These are phyloP conservation scores for Rhinocladiella similis DNA, from an alignment of 2,329 filamentous ascomycete genomes.

Conservation along the genomic window DNA sequence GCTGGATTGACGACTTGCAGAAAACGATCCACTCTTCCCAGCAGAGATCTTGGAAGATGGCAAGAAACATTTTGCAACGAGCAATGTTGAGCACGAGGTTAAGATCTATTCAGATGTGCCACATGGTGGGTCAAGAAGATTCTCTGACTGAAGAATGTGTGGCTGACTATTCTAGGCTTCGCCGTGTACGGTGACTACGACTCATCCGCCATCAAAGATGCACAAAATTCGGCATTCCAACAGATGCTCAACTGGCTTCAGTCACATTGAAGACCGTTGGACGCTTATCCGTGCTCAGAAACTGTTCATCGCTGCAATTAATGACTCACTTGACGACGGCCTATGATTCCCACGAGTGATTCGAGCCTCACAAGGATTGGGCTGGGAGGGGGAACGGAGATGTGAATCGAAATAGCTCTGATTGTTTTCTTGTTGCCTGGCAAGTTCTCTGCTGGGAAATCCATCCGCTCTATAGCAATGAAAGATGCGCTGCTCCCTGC, in stretches of 20 bases:
- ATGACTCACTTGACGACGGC: background rate
- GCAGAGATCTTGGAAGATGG: slow-evolving; percentile 30
- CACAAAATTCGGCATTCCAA: slow-evolving; percentile 27
- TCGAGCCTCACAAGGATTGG: too few relatives aligned
- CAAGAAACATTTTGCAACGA: slow-evolving; percentile 26
- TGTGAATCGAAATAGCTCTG: background rate
- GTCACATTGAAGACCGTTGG: slow-evolving; percentile 12
- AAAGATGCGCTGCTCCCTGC: slow-evolving; percentile 4
- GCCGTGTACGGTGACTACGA: slow-evolving; percentile 31
- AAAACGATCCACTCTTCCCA: slow-evolving; percentile 31
- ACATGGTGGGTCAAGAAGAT: slow-evolving; percentile 23
- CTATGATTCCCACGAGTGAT: background rate
- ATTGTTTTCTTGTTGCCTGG: background rate
- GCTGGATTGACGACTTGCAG: slow-evolving; percentile 7
- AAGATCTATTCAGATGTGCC: slow-evolving; percentile 29
- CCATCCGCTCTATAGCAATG: slow-evolving; percentile 6
- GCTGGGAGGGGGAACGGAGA: background rate
- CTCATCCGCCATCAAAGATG: slow-evolving; percentile 25
- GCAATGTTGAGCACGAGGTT: slow-evolving; percentile 28
- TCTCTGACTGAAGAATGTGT: background rate
- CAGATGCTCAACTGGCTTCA: slow-evolving; percentile 30
- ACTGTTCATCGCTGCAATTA: background rate
- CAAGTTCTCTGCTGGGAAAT: slow-evolving; percentile 3
- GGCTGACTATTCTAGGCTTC: slow-evolving; percentile 20
- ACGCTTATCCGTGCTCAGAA: background rate